Evolutionary conservation across 2,329 filamentous ascomycete species (phyloP).

Genomic region (Calycina marina): DNA sequence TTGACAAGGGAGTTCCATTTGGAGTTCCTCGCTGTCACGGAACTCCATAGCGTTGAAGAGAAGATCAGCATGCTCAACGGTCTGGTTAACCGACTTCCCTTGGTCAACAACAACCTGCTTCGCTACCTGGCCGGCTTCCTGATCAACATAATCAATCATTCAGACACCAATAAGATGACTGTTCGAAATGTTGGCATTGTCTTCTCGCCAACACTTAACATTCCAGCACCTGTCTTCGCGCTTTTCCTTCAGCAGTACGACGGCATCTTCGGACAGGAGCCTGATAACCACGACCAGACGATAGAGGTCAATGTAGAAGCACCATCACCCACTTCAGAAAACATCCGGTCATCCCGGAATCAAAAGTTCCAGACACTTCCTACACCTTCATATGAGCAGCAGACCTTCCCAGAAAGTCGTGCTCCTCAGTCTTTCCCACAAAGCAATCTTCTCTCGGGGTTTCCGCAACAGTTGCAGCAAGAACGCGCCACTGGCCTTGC

Average conservation of each 20-base stretch:
- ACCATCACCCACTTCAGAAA: conserved; percentile 33
- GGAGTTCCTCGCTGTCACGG: conserved; percentile 74
- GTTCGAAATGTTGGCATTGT: conserved; percentile 96
- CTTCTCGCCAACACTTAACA: conserved; percentile 93
- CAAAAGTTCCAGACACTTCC: conserved; percentile 55
- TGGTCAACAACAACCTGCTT: conserved; percentile 66
- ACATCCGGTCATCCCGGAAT: conserved; percentile 46
- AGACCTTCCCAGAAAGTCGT: conserved; percentile 26
- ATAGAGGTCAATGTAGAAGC: conserved; percentile 29
- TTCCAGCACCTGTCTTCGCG: conserved; percentile 86
- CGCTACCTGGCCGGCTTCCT: conserved; percentile 78
- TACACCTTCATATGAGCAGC: conserved; percentile 46
- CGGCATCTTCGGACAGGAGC: conserved; percentile 63
- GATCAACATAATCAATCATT: conserved; percentile 82
- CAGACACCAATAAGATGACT: conserved; percentile 92
- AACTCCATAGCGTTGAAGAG: conserved; percentile 58
- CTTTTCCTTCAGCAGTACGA: conserved; percentile 85
- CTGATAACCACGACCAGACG: conserved; percentile 45
- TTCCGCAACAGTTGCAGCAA: conserved; percentile 14
- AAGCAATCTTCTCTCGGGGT: conserved; percentile 16
- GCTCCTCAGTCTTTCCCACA: conserved; percentile 25
- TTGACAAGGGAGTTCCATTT: conserved; percentile 81
- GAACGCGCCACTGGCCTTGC: conserved; percentile 35
- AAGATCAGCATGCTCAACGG: conserved; percentile 65
- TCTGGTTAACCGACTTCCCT: conserved; percentile 67